These are phyloP conservation scores for Spongospora subterranea DNA, from an alignment of 208 protist genomes.

Conservation along the genomic window DNA sequence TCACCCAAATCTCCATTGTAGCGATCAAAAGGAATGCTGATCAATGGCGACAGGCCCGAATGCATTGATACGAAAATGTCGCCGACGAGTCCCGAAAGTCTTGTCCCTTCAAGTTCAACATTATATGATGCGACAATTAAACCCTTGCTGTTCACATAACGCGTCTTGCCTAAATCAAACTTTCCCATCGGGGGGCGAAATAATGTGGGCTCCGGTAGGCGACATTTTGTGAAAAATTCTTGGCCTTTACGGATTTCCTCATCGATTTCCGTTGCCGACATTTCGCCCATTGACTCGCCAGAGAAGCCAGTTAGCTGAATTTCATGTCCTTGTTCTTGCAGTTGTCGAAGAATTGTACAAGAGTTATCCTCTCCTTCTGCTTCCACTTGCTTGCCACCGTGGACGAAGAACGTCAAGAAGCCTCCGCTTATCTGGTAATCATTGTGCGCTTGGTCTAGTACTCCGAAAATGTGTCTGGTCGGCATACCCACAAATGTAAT, in stretches of 20 bases:
- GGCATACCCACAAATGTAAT: neutral
- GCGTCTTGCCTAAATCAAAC: neutral
- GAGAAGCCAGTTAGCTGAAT: neutral
- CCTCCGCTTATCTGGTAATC: too few relatives aligned
- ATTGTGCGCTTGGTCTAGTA: neutral
- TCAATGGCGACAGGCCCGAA: neutral
- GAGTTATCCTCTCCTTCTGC: neutral
- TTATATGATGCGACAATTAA: neutral
- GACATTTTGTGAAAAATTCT: neutral
- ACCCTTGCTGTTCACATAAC: neutral
- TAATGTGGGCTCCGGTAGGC: neutral
- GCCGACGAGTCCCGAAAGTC: neutral
- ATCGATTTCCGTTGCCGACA: neutral
- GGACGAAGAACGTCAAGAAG: neutral
- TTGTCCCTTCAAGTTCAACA: neutral
- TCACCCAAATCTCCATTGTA: neutral
- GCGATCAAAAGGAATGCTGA: neutral
- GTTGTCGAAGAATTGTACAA: neutral
- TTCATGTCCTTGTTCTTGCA: neutral
- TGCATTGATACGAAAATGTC: neutral
- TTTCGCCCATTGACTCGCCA: neutral
- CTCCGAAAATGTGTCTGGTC: neutral
- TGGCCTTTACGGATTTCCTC: neutral
- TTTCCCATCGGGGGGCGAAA: neutral
- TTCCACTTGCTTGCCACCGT: too few relatives aligned